Percentiles rank a stretch among this genome's conserved stretches.
phyloP scores from a whole-genome alignment of 192 early-diverging fungal species.

The Umbelopsis ramanniana region DNA sequence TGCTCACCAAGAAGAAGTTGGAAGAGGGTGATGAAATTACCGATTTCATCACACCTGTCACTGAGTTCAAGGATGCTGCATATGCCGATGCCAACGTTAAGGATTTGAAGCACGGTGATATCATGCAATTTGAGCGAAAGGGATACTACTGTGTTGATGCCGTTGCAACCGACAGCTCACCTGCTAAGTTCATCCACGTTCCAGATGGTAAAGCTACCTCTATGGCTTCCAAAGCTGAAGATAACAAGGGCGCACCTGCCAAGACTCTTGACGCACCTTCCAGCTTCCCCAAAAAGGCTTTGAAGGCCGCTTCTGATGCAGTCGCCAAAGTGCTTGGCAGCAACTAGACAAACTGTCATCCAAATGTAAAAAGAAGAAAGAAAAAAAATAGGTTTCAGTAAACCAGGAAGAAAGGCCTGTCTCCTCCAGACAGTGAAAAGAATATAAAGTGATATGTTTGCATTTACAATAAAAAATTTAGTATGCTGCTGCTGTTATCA shows the following conservation, averaged over 20 bases:
- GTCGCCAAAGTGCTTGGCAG: conserved; percentile 5
- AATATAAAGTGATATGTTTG: too few relatives aligned
- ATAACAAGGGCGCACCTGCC: conserved; percentile 12
- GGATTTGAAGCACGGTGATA: conserved; percentile 63
- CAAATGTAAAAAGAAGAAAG: conserved; percentile 1
- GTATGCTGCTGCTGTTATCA: neutral
- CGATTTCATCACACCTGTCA: conserved; percentile 82
- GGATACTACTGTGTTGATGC: conserved; percentile 95
- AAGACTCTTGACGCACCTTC: conserved; percentile 8
- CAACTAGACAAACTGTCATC: neutral
- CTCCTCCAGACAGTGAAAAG: too few relatives aligned
- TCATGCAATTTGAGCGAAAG: conserved; percentile 96
- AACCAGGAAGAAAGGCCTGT: neutral
- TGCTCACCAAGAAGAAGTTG: conserved; percentile 98
- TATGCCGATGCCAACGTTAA: conserved; percentile 73
- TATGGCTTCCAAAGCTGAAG: conserved; percentile 66
- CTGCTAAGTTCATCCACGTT: conserved; percentile 78
- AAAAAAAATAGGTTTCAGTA: neutral
- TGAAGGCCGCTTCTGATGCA: neutral
- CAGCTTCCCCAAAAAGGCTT: conserved; percentile 18
- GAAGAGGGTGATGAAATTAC: conserved; percentile 89
- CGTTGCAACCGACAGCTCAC: conserved; percentile 48
- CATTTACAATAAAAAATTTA: neutral
- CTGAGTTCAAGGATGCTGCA: conserved; percentile 75
- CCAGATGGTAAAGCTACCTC: conserved; percentile 90